Conservation (phyloP, 2,329 filamentous ascomycete genomes). For the Cadophora luteo-olivacea region DNA sequence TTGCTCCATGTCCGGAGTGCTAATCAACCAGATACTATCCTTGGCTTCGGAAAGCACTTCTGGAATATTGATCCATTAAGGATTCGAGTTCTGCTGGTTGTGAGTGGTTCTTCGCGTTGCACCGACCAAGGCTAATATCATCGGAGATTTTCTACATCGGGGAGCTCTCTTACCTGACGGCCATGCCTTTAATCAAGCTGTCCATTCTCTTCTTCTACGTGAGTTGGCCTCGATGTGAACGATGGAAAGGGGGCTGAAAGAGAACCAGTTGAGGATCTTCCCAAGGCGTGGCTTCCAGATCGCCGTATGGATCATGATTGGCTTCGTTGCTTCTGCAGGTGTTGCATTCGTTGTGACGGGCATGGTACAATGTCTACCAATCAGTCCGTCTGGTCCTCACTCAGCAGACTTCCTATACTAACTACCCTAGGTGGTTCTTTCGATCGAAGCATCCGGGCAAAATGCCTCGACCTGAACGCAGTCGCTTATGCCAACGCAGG, state of each 20-base stretch:
- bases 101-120: background rate
- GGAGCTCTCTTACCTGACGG: background rate
- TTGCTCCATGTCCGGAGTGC: background rate
- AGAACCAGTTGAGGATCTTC: background rate
- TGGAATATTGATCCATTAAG: background rate
- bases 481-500: background rate
- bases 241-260: background rate
- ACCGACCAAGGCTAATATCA: background rate
- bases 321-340: background rate
- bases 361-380: background rate
- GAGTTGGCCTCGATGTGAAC: background rate
- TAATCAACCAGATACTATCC: background rate
- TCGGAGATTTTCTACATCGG: conserved; percentile 1
- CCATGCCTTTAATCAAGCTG: background rate
- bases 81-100: background rate
- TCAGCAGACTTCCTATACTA: background rate
- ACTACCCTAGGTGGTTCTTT: background rate
- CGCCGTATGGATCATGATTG: background rate
- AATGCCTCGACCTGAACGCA: background rate
- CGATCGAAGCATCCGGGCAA: background rate
- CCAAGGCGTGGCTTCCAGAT: background rate
- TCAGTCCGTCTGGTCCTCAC: background rate
- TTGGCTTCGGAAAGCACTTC: conserved; percentile 3
- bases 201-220: conserved; percentile 7
- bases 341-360: background rate